A percentile compares a stretch with the other conserved stretches of the same genome.
These are phyloP conservation scores for carrot (Daucus carota) DNA, from an alignment of 129 eudicot genomes.

Conservation along the genomic window DH1_v3.0 NC_030387.2:39616001-39616500, in stretches of 20 bases:
- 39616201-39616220: background rate
- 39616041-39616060: background rate
- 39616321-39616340: constrained; percentile 3
- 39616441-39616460: background rate
- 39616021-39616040: background rate
- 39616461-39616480: background rate
- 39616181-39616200: background rate
- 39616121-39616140: background rate
- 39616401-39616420: background rate
- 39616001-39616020: too few species aligned
- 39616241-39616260: too few species aligned
- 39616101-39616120: constrained; percentile 2
- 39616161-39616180: constrained; percentile 2
- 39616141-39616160: background rate
- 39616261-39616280: constrained; percentile 4
- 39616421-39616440: background rate
- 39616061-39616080: background rate
- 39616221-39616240: background rate
- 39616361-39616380: background rate
- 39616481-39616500: background rate
- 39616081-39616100: too few species aligned
- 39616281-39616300: background rate
- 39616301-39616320: too few species aligned
- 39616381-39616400: background rate
- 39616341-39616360: background rate